Evolutionary conservation across 306 rosid genomes (phyloP), one percentile per base, ranked within the genome.

Genomic region (Ziziphus jujuba): DNA sequence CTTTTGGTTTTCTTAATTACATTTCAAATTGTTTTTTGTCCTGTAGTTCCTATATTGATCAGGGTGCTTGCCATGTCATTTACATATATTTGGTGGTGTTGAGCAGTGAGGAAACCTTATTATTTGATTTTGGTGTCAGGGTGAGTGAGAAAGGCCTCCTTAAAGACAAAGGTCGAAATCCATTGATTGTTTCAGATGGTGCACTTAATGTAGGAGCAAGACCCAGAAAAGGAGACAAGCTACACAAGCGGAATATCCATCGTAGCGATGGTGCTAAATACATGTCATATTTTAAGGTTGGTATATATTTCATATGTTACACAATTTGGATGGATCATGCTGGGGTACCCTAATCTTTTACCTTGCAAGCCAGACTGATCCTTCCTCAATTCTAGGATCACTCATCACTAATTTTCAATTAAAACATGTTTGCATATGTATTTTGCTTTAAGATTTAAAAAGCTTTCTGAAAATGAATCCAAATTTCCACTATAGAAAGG

Each of bases 221-320:
- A 65, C 57, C 76, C 35, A 79, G 66, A 73, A 83, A 69, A 73
- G 96, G 83, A 73, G 96, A 86, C 73, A 85, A 80, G 75, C 68
- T 67, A 45, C 82, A 54, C 25, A 78, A 79, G 72, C 87, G 63
- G 28, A 79, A 75, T 73, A 75, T 66, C 51, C 80, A 66, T 71
- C 76, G 80, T 56, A 86, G 73, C 21, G 95, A 90, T 50, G 86
- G 95, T 67, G 84, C 87, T 72, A 85, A 81, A 71, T 93, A 93
- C 69, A 93, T 93, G 97, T 93, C 99, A 66, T 93, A 85, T 83
- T 79, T 90, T 83, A 93, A 90, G 99, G 97, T 93, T 70, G 85
- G 69, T 80, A 65, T 10, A 40, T 40, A 40, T 40, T 40, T 40
- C 45, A 40, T 40, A 8, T 8, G 2, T 8, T 12, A 40, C 33